Conservation (phyloP, 805 yeast genomes). For the Metschnikowia shivogae region DNA sequence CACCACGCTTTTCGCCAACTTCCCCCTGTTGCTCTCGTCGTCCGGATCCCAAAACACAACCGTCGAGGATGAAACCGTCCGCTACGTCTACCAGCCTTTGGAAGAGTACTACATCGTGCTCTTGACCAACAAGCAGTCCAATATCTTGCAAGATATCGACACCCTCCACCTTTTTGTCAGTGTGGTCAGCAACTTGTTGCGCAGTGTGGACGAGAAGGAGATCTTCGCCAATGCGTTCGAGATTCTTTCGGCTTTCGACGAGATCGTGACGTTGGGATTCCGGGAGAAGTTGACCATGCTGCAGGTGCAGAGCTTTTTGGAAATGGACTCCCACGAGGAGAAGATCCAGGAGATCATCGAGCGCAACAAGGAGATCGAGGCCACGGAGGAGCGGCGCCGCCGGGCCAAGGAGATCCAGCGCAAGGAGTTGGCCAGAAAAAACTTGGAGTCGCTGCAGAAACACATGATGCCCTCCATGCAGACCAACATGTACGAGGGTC, state of each 20-base stretch:
- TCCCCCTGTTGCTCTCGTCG: slow-evolving; percentile 73
- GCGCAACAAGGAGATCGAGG: slow-evolving; percentile 94
- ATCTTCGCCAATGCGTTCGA: slow-evolving; percentile 83
- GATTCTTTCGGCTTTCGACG: slow-evolving; percentile 88
- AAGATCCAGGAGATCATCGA: slow-evolving; percentile 97
- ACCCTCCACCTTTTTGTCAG: slow-evolving; percentile 84
- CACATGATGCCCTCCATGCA: slow-evolving; percentile 8
- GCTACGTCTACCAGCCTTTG: slow-evolving; percentile 93
- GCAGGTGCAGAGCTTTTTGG: slow-evolving; percentile 85
- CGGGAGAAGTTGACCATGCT: slow-evolving; percentile 77
- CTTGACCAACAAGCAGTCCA: slow-evolving; percentile 86
- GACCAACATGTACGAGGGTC: slow-evolving; percentile 15
- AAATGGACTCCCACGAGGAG: slow-evolving; percentile 98
- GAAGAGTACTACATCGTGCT: slow-evolving; percentile 90
- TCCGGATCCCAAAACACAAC: slow-evolving; percentile 82
- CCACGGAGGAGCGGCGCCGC: slow-evolving; percentile 94
- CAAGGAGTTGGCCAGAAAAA: slow-evolving; percentile 64
- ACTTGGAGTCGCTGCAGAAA: slow-evolving; percentile 42
- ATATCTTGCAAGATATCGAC: slow-evolving; percentile 90
- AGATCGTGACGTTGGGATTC: slow-evolving; percentile 84
- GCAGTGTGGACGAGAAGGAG: slow-evolving; percentile 75
- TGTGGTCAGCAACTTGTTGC: slow-evolving; percentile 69
- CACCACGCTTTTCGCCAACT: slow-evolving; percentile 77
- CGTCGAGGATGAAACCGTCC: slow-evolving; percentile 84
- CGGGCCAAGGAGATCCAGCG: slow-evolving; percentile 87